Base-by-base conservation (phyloP, 305 asterid species). In the Fraxinus dipetala region DNA sequence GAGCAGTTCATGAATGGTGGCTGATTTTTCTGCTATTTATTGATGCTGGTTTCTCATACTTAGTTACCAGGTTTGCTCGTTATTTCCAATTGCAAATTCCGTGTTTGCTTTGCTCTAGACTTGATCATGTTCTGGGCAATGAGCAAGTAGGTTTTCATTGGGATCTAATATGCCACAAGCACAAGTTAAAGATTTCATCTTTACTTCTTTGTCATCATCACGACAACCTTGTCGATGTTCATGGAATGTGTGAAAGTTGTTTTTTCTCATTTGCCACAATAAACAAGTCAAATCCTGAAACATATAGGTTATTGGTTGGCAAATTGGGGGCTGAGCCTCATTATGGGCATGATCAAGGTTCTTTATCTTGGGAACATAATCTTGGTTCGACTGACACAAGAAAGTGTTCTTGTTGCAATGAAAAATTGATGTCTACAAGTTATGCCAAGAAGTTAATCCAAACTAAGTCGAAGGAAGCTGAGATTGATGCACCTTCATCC, bases 31-130 rank as follows among this genome's bases (percentile, higher is more conserved):
- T 95, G 92, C 87, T 95, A 36, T 91, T 92, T 61, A 40, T 94
- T 4, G 91, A 91, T 79, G 94, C 97, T 81, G 75, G 87, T 87
- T 91, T 94, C 32, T 89, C 97, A 72, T 94, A 88, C 89, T 81
- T 93, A 78, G 85, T 95, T 72, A 92, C 97, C 24, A 91, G 83
- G 26, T 94, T 94, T 40, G 98, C 99, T 36, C 90, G 89, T 6
- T 86, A 79, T 86, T 84, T 85, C 84, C 85, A 78, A 26, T 77
- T 95, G 84, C 93, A 82, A 86, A 76, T 83, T 73, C 99, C 99
- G 0, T 95, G 99, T 84, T 85, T 92, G 87, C 83, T 95, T 31
- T 95, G 99, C 94, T 95, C 99, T 22, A 94, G 99, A 83, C 88
- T 93, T 36, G 98, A 95, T 86, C 97, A 86, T 85, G 87, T 93